These are phyloP conservation scores for Syncephalastrum contaminatum DNA, from an alignment of 371 early-diverging fungal genomes.

Conservation along the genomic window DNA sequence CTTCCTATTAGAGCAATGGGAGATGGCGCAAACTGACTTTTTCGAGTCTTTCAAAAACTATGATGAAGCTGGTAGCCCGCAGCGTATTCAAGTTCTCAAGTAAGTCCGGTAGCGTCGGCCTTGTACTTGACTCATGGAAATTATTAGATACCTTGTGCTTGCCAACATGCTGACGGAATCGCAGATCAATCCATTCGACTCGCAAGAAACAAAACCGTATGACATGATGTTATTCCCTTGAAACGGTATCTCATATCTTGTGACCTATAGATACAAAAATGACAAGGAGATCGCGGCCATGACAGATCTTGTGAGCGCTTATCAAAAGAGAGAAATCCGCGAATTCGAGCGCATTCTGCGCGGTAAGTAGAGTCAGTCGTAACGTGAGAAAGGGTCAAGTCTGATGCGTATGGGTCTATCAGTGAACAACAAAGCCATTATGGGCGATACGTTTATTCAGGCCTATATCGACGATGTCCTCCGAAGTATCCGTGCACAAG, in stretches of 20 bases:
- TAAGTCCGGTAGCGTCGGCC: conserved; percentile 25
- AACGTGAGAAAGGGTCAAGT: conserved; percentile 5
- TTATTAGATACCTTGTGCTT: conserved; percentile 76
- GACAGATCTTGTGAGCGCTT: conserved; percentile 89
- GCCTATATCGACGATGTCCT: conserved; percentile 89
- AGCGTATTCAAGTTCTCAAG: conserved; percentile 92
- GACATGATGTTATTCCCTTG: conserved; percentile 4
- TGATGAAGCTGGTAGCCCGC: conserved; percentile 93
- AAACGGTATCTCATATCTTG: background rate
- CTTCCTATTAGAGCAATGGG: conserved; percentile 75
- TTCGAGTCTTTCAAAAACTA: conserved; percentile 97
- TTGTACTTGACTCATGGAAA: background rate
- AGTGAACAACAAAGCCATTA: conserved; percentile 74
- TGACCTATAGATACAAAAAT: conserved; percentile 70
- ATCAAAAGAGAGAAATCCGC: conserved; percentile 82
- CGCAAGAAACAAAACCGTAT: conserved; percentile 94
- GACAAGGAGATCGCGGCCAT: conserved; percentile 90
- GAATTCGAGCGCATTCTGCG: conserved; percentile 84
- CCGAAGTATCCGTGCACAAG: conserved; percentile 87
- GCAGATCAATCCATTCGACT: conserved; percentile 93
- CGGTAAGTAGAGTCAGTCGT: conserved; percentile 4
- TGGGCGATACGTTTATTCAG: conserved; percentile 89
- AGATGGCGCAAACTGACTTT: conserved; percentile 88
- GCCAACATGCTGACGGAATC: conserved; percentile 95
- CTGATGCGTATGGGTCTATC: background rate